Evolutionary conservation across 1,139 yeast genomes (phyloP), one percentile per base, ranked within the genome.

Genomic region (Neolecta irregularis): DNA sequence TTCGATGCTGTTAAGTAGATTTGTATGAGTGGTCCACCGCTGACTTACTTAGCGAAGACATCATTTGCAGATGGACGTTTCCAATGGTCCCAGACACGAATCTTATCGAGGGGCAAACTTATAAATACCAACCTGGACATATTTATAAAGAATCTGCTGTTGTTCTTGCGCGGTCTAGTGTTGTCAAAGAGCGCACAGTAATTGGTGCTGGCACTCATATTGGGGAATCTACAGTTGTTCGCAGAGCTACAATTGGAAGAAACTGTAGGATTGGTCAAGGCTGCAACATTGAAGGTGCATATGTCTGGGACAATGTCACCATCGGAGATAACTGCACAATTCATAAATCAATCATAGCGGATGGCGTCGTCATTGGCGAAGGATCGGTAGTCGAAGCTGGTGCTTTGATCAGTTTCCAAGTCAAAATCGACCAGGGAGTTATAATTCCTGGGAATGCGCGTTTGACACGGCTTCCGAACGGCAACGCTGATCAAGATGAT

Each of bases 41-140:
- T 28, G 13, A 28, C 9, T 12, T 7, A 7, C 3, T 16, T 28
- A 44, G 44, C n/a, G 88, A 79, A 54, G 96, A 88, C 53, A 69
- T 85, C 25, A 62, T 88, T 39, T 83, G 85, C 18, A 71, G 98
- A 51, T 85, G 93, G 78, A 68, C 88, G 41, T 88, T 81, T 51
- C 99, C 99, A 15, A 62, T 85, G 39, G 81, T 77, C 6, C 91
- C 94, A 1, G 96, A 88, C 46, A 64, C 81, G 36, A 85, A 85
- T 51, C 62, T 79, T 45, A 58, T 74, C 39, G 72, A 67, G 18
- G 72, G 67, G 46, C 83, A 77, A 48, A 67, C 80, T 1, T 88
- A 77, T 52, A 60, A 73, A 5, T 81, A 81, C 55, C 91, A 77
- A 48, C 67, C 76, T 38, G 77, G 80, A 37, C 92, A 88, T 53